These are phyloP conservation scores for Flagelloscypha sp. DNA, from an alignment of 768 basidiomycete genomes.

Conservation along the genomic window DNA sequence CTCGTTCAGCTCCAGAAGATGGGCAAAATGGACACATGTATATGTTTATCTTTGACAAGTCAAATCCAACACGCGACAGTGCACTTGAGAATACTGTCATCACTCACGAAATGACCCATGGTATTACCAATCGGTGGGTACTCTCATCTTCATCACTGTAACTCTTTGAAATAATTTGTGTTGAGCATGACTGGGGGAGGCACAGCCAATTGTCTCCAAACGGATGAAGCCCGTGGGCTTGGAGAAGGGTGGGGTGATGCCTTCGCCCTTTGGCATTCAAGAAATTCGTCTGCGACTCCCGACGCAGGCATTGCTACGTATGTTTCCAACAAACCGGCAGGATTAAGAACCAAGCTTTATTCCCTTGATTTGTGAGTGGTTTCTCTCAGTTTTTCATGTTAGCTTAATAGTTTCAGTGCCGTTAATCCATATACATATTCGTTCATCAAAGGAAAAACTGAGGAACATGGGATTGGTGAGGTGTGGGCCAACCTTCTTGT, in stretches of 20 bases:
- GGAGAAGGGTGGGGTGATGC: conserved; percentile 66
- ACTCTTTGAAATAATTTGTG: conserved; percentile 8
- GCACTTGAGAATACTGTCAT: conserved; percentile 39
- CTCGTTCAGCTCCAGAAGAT: conserved; percentile 12
- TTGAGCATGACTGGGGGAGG: conserved; percentile 43
- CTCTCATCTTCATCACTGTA: no score
- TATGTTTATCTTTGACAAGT: conserved; percentile 32
- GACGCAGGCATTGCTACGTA: conserved; percentile 42
- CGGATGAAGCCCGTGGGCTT: conserved; percentile 55
- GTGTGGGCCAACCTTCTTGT: conserved; percentile 43
- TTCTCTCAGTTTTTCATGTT: not conserved
- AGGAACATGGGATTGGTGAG: conserved; percentile 45
- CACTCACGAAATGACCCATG: conserved; percentile 29
- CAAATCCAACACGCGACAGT: conserved; percentile 41
- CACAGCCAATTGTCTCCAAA: conserved; percentile 53
- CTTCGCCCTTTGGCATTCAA: conserved; percentile 15
- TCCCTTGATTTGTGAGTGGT: conserved; percentile 37
- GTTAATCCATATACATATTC: conserved; percentile 30
- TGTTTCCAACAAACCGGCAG: conserved; percentile 39
- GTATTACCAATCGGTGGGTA: conserved; percentile 36
- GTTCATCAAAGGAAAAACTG: conserved; percentile 20
- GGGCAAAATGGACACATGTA: conserved; percentile 34
- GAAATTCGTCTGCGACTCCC: conserved; percentile 21
- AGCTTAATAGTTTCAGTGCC: conserved; percentile 11
- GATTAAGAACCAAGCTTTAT: conserved; percentile 52